A percentile compares a stretch with the other conserved stretches of the same genome.
Evolutionary conservation across 306 rosid species (phyloP).

Genomic region (Ochetophila trinervis): DNA sequence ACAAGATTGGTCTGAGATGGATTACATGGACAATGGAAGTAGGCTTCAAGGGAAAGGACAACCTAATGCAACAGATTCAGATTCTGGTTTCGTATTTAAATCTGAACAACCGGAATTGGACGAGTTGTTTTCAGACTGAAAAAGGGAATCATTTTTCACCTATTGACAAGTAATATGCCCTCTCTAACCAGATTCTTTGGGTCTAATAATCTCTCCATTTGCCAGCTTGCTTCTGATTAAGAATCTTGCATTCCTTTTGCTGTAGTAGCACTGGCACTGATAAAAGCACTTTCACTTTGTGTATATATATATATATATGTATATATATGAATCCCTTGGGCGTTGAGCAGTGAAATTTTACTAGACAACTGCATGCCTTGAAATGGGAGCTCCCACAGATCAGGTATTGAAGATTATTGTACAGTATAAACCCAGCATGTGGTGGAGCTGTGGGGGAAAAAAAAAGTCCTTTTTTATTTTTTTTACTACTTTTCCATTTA

Average conservation of each 20-base stretch:
- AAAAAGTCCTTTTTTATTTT: neutral
- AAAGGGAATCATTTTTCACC: neutral
- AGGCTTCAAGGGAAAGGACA: constrained; percentile 23
- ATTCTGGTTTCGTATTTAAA: constrained; percentile 26
- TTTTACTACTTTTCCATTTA: neutral
- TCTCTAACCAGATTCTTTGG: constrained; percentile 13
- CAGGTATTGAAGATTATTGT: constrained; percentile 43
- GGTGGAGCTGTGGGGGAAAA: neutral
- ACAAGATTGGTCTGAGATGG: constrained; percentile 42
- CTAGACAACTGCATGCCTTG: neutral
- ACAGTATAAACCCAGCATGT: constrained; percentile 5
- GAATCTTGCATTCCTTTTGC: neutral
- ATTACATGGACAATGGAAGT: constrained; percentile 36
- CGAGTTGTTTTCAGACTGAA: constrained; percentile 69
- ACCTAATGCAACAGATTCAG: constrained; percentile 22
- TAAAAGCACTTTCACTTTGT: constrained; percentile 18
- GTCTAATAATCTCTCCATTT: constrained; percentile 14
- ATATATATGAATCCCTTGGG: no score
- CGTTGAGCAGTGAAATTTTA: constrained; percentile 17
- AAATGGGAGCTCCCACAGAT: constrained; percentile 1
- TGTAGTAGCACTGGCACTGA: neutral
- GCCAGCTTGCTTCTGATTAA: constrained; percentile 12
- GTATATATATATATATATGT: constrained; percentile 21
- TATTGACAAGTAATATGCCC: constrained; percentile 5
- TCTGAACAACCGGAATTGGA: constrained; percentile 53